Percentiles rank a stretch among this genome's conserved stretches.
phyloP scores from a whole-genome alignment of 2,329 filamentous ascomycete genomes.

The Laburnicola sp. region DNA sequence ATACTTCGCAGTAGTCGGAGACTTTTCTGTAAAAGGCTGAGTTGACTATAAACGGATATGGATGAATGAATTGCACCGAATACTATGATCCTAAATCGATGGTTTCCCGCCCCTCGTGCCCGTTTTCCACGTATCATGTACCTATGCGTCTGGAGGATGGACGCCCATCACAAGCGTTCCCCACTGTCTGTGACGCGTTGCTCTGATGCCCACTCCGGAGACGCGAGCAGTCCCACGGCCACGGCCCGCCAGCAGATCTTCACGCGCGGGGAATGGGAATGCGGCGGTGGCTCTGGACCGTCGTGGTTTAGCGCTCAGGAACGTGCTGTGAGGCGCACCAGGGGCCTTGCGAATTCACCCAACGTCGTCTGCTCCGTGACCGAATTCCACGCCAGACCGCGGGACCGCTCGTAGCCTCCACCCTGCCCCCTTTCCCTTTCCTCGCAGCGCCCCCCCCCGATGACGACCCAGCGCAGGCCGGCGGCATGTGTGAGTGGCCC shows the following conservation, averaged over 20 bases:
- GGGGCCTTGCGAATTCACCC: conserved; percentile 16
- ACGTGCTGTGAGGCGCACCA: conserved; percentile 24
- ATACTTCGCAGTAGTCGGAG: too few species aligned
- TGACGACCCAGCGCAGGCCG: conserved; percentile 38
- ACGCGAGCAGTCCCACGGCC: background rate
- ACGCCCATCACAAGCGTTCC: too few species aligned
- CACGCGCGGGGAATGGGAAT: conserved; percentile 22
- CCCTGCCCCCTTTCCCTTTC: conserved; percentile 1
- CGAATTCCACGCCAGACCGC: conserved; percentile 12
- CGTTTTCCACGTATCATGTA: too few species aligned
- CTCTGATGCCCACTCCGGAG: too few species aligned
- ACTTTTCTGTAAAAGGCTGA: too few species aligned
- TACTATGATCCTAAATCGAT: too few species aligned
- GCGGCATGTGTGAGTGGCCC: conserved; percentile 45
- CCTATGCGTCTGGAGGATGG: too few species aligned
- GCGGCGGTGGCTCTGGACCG: conserved; percentile 18
- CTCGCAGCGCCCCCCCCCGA: conserved; percentile 19
- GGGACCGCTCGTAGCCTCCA: conserved; percentile 5
- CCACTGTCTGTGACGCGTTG: too few species aligned
- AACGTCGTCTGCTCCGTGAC: conserved; percentile 14
- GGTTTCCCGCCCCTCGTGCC: too few species aligned
- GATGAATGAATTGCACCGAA: too few species aligned
- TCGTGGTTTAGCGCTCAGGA: conserved; percentile 30
- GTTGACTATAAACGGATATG: too few species aligned
- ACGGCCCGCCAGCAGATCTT: conserved; percentile 21